These are phyloP conservation scores for Wallacemonas sp. DNA, from an alignment of 208 protist genomes.

Conservation along the genomic window DNA sequence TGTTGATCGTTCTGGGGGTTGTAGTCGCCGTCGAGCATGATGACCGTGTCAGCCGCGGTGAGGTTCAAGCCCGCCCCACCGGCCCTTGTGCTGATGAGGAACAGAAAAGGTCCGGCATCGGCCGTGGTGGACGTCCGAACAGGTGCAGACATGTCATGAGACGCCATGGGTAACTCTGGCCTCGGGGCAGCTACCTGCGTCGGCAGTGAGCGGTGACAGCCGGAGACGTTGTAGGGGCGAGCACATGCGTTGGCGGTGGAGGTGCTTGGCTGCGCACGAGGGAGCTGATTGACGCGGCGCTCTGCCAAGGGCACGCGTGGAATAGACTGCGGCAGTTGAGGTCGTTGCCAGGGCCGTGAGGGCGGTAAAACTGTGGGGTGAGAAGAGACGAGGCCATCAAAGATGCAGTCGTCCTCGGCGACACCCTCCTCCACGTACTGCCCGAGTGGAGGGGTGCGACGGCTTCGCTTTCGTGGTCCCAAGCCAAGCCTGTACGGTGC, in stretches of 20 bases:
- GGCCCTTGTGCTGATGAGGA: slow-evolving; percentile 93
- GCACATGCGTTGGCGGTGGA: too few species aligned
- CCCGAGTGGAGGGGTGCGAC: background rate
- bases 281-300: background rate
- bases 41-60: slow-evolving; percentile 94
- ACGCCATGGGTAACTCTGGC: background rate
- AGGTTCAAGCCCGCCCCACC: slow-evolving; percentile 97
- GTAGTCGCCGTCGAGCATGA: slow-evolving; percentile 96
- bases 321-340: background rate
- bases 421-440: slow-evolving; percentile 22
- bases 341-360: background rate
- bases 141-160: background rate
- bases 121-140: too few species aligned
- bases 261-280: background rate
- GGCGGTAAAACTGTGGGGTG: too few species aligned
- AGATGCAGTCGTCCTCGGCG: slow-evolving; percentile 22
- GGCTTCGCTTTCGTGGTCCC: too few species aligned
- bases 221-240: background rate
- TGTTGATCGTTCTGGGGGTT: slow-evolving; percentile 96
- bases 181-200: background rate
- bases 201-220: background rate
- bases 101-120: slow-evolving; percentile 78
- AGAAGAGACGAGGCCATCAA: background rate
- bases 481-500: too few species aligned
- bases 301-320: background rate